Conservation (phyloP, 202 grass and related monocot species). For the Carex arenaria region DNA sequence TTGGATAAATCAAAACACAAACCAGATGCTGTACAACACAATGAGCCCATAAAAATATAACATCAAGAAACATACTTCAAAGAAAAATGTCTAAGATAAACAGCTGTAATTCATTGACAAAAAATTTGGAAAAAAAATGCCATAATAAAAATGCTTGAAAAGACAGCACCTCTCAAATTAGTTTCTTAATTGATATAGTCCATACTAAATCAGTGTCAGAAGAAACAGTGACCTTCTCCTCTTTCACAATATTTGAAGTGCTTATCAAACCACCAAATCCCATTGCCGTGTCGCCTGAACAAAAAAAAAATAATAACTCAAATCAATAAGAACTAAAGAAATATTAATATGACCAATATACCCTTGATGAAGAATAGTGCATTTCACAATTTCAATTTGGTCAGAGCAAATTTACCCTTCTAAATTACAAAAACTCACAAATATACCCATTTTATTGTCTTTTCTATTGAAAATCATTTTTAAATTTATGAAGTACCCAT, state of each 20-base stretch:
- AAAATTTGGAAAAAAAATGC: constrained; percentile 23
- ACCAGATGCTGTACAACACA: not conserved
- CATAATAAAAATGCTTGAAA: not conserved
- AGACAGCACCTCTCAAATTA: not conserved
- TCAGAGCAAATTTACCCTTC: too few relatives aligned
- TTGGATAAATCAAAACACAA: not conserved
- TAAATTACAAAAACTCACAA: too few relatives aligned
- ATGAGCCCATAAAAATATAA: not conserved
- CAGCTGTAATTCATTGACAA: not conserved
- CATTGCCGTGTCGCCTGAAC: constrained; percentile 43
- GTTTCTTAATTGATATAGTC: constrained; percentile 69
- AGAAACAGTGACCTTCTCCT: constrained; percentile 47
- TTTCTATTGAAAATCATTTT: too few relatives aligned
- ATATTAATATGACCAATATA: not conserved
- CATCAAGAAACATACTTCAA: not conserved
- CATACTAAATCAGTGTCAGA: constrained; percentile 90
- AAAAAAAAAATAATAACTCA: not conserved
- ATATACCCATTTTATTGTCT: too few relatives aligned
- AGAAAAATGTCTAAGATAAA: not conserved
- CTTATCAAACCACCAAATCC: constrained; percentile 67
- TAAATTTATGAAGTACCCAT: too few relatives aligned
- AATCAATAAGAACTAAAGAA: not conserved
- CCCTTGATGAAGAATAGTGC: too few relatives aligned
- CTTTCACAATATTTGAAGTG: constrained; percentile 78
- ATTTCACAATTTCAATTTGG: too few relatives aligned